phyloP scores from a whole-genome alignment of 2,329 filamentous ascomycete species.

The Byssothecium circinans region DNA sequence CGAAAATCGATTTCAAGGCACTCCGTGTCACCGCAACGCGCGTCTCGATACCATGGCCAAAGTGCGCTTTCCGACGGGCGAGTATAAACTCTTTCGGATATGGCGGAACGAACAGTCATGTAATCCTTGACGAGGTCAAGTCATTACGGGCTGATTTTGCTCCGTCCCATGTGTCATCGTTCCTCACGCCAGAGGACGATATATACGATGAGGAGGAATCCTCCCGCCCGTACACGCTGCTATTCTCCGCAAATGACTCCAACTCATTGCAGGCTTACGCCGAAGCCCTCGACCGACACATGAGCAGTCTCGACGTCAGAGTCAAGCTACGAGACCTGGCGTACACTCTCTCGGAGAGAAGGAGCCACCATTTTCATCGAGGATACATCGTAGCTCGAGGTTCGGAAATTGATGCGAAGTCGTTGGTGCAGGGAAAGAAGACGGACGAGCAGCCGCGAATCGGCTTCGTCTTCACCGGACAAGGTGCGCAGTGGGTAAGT shows the following conservation, averaged over 20 bases:
- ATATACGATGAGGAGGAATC: conserved; percentile 3
- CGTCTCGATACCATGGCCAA: conserved; percentile 18
- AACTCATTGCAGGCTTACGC: not conserved
- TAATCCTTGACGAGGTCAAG: conserved; percentile 23
- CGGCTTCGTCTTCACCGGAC: conserved; percentile 25
- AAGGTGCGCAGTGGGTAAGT: conserved; percentile 32
- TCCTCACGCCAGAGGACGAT: not conserved
- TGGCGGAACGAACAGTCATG: conserved; percentile 31
- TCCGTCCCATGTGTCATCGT: not conserved
- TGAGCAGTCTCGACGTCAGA: not conserved
- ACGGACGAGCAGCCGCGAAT: not conserved
- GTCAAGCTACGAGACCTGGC: conserved; percentile 16
- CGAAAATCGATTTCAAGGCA: conserved; percentile 5
- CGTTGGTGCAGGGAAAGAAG: conserved; percentile 1
- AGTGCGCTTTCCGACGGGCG: conserved; percentile 5
- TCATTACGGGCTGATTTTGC: too few species aligned
- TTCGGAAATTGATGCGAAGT: conserved; percentile 2
- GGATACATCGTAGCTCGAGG: conserved; percentile 4
- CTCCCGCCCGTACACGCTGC: not conserved
- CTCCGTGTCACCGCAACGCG: not conserved
- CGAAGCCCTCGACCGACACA: conserved; percentile 1
- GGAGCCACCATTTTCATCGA: conserved; percentile 11
- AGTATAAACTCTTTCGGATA: conserved; percentile 27
- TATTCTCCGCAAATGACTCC: conserved; percentile 13
- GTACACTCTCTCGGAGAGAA: conserved; percentile 22